A percentile compares a stretch with the other conserved stretches of the same genome.
Conservation (phyloP, 1,139 yeast genomes). For the Debaryomyces sp. region DNA sequence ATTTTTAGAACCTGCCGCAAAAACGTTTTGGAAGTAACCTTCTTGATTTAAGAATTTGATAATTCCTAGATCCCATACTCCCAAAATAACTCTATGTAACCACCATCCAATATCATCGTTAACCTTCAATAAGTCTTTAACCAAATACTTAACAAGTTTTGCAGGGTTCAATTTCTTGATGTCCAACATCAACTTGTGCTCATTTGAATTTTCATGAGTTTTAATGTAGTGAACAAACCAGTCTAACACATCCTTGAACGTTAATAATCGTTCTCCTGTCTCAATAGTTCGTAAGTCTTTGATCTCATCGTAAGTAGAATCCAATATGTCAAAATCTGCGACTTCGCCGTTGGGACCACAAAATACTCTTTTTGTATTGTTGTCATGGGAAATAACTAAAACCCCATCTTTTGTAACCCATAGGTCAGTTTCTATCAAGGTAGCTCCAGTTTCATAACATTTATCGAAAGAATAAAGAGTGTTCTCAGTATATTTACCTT, state of each 20-base stretch:
- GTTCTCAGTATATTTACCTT: slow-evolving; percentile 74
- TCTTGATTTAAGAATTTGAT: slow-evolving; percentile 54
- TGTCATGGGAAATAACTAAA: slow-evolving; percentile 78
- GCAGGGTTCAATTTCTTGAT: slow-evolving; percentile 74
- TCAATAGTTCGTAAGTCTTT: slow-evolving; percentile 55
- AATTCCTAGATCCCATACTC: slow-evolving; percentile 77
- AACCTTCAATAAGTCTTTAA: slow-evolving; percentile 50
- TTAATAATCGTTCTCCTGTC: slow-evolving; percentile 62
- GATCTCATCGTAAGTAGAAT: slow-evolving; percentile 46
- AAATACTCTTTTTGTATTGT: slow-evolving; percentile 61
- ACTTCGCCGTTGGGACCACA: slow-evolving; percentile 46
- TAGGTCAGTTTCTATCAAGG: slow-evolving; percentile 79
- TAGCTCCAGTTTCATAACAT: slow-evolving; percentile 71
- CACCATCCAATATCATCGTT: slow-evolving; percentile 61
- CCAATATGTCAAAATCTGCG: slow-evolving; percentile 41
- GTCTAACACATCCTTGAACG: slow-evolving; percentile 58
- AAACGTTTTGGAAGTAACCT: slow-evolving; percentile 32
- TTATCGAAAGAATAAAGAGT: slow-evolving; percentile 72
- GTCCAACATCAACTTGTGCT: slow-evolving; percentile 69
- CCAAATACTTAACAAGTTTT: slow-evolving; percentile 53
- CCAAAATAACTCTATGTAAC: slow-evolving; percentile 70
- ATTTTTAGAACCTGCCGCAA: slow-evolving; percentile 17
- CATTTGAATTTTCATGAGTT: slow-evolving; percentile 17
- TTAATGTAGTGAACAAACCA: slow-evolving; percentile 55
- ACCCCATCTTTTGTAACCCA: slow-evolving; percentile 76